These are phyloP conservation scores for Solanum piurae DNA, from an alignment of 257 asterid species.

Conservation along the genomic window DNA sequence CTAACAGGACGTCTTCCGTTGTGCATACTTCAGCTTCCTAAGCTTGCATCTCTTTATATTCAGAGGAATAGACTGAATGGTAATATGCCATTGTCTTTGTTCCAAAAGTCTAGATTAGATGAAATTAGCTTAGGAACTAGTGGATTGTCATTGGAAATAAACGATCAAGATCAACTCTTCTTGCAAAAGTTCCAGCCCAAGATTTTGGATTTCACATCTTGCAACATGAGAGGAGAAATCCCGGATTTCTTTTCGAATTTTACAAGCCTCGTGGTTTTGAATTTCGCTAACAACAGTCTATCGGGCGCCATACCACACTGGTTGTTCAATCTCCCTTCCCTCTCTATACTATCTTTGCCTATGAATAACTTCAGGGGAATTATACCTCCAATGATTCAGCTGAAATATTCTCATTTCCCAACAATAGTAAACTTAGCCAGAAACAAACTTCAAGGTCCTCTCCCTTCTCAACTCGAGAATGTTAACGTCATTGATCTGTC, in stretches of 20 bases:
- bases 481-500: not conserved
- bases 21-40: not conserved
- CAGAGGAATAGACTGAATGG: not conserved
- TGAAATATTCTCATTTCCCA: not conserved
- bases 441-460: not conserved
- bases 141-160: not conserved
- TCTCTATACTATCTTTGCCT: not conserved
- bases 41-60: not conserved
- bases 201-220: not conserved
- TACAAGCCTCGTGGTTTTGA: not conserved
- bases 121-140: not conserved
- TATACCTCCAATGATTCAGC: slow-evolving; percentile 3
- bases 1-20: not conserved
- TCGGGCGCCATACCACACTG: not conserved
- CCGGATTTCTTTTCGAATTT: not conserved
- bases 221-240: not conserved
- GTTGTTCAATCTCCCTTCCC: slow-evolving; percentile 7
- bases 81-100: not conserved
- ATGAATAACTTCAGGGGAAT: slow-evolving; percentile 1
- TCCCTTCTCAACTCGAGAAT: not conserved
- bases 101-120: not conserved
- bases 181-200: not conserved
- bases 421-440: not conserved
- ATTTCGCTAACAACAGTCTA: not conserved
- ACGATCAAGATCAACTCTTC: not conserved